Evolutionary conservation across 345 rosid species (phyloP), one percentile per base, ranked within the genome.

Genomic region (Balakata baccata): DNA sequence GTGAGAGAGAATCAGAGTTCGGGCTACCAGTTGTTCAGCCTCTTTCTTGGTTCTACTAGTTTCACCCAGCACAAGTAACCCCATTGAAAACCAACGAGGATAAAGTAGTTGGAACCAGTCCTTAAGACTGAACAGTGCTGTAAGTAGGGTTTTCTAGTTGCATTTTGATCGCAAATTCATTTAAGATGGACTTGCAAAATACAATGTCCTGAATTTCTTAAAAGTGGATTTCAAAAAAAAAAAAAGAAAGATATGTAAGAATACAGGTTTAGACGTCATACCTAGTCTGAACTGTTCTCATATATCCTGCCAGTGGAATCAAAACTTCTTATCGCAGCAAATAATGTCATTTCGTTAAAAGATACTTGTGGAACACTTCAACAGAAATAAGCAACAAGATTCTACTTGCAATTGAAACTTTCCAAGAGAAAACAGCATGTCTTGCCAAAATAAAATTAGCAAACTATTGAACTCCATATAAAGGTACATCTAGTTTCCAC

Each of bases 21-120:
- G 84, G 59, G 88, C 88, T 69, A 85, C 87, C 68, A 87, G 63
- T 56, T 85, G 86, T 64, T 87, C 87, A 66, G 90, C 90, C 60
- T 85, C 87, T 77, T 83, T 87, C 79, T 87, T 85, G 64, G 11
- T 85, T 78, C 49, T 73, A 11, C 80, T 77, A 53, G 38, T 6
- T 45, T 82, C 76, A 10, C 85, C n/a, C 82, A 3, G 69, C 67
- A 58, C 75, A 87, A 29, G 75, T 57, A 29, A 62, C 51, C 34
- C 81, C 82, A 77, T 80, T 77, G 66, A 81, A 84, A 54, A 68
- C 76, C 64, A 82, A 22, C 45, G 75, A 64, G 2, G 86, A 85
- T 17, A 45, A 53, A 74, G 85, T 83, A 64, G 10, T 34, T 3
- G 85, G 80, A 71, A 70, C 53, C 20, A 56, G 17, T 47, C 71